These are phyloP conservation scores for Xylaria palmicola DNA, from an alignment of 495 filamentous ascomycete species.

Conservation along the genomic window DNA sequence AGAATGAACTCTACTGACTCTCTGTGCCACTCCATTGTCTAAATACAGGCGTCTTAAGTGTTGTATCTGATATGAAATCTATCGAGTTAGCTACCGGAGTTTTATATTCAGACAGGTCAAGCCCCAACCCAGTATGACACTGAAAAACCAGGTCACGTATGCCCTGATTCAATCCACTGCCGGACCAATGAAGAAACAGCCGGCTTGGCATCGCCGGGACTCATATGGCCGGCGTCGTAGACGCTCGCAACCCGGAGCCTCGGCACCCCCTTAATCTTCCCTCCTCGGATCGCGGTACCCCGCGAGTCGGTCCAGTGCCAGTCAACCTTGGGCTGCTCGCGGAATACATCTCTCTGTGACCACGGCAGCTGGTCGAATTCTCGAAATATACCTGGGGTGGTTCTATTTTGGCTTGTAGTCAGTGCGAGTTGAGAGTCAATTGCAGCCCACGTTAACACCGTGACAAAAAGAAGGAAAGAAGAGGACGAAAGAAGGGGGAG, in stretches of 20 bases:
- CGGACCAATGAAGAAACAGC: slow-evolving; percentile 4
- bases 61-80: no score
- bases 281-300: not conserved
- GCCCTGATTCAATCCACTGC: slow-evolving; percentile 7
- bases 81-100: no score
- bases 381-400: slow-evolving; percentile 5
- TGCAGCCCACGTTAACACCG: not conserved
- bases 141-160: no score
- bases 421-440: not conserved
- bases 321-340: not conserved
- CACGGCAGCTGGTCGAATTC: slow-evolving; percentile 9
- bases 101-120: no score
- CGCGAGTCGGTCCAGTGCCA: slow-evolving; percentile 1
- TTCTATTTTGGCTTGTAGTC: not conserved
- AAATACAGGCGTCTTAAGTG: no score
- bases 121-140: no score
- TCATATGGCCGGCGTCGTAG: slow-evolving; percentile 7
- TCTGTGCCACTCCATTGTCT: no score
- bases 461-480: no score
- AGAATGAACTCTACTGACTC: no score
- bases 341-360: not conserved
- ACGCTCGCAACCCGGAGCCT: slow-evolving; percentile 7
- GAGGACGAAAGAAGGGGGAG: no score
- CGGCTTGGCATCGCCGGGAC: slow-evolving; percentile 9
- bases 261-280: slow-evolving; percentile 1